Evolutionary conservation across 345 rosid species (phyloP).

Genomic region (Eucalyptus pauciflora): DNA sequence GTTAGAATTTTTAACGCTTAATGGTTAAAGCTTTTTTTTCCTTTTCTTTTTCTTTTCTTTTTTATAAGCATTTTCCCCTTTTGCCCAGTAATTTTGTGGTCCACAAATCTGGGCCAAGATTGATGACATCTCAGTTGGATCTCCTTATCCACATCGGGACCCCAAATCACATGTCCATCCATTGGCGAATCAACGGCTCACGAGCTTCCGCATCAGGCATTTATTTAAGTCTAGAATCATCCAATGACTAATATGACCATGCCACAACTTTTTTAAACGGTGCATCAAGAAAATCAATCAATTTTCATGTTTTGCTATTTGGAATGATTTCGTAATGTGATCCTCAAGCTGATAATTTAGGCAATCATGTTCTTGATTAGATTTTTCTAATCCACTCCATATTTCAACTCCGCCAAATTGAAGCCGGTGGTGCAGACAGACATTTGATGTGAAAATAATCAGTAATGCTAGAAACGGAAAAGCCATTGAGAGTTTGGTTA

Average conservation of each 20-base stretch:
- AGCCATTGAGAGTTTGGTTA: background rate
- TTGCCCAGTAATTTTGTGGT: background rate
- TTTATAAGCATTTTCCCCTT: background rate
- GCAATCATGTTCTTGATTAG: background rate
- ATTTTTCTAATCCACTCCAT: background rate
- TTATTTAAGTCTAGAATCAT: background rate
- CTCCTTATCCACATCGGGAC: background rate
- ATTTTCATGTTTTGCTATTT: background rate
- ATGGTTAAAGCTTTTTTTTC: too few species aligned
- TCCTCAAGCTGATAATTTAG: background rate
- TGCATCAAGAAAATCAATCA: background rate
- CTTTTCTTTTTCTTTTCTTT: too few species aligned
- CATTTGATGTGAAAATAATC: background rate
- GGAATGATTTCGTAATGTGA: background rate
- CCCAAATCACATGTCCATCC: background rate
- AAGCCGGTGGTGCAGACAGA: fast-evolving
- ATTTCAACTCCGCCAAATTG: background rate
- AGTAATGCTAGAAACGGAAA: background rate
- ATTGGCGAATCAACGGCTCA: background rate
- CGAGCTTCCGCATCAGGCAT: background rate
- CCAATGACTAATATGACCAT: background rate
- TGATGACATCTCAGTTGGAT: background rate
- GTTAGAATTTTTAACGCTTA: background rate
- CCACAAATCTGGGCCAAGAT: background rate
- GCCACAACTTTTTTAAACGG: background rate